Conservation (phyloP, 1,284 basidiomycete species). For the Albatrellus sp. region DNA sequence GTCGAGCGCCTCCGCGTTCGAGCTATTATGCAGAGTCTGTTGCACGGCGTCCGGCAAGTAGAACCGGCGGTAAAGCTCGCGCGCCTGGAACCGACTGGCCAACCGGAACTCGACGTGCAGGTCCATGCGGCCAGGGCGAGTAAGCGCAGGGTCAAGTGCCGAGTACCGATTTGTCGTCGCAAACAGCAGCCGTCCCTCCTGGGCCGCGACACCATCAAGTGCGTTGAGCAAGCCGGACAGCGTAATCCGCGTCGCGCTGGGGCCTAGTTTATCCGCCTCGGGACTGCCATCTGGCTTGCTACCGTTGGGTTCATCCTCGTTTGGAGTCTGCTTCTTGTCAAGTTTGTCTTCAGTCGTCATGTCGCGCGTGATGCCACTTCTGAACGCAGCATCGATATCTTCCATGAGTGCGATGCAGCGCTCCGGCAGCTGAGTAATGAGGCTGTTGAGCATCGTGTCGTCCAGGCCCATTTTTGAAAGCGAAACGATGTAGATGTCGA, state of each 20-base stretch:
- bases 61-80: slow-evolving; percentile 52
- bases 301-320: not conserved
- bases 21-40: too few species aligned
- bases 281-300: not conserved
- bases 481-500: slow-evolving; percentile 66
- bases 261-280: slow-evolving; percentile 4
- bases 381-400: slow-evolving; percentile 69
- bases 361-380: slow-evolving; percentile 40
- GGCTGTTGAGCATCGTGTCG: slow-evolving; percentile 44
- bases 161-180: slow-evolving; percentile 66
- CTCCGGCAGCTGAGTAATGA: slow-evolving; percentile 55
- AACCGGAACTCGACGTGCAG: slow-evolving; percentile 64
- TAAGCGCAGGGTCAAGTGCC: slow-evolving; percentile 58
- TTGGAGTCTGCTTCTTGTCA: not conserved
- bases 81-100: slow-evolving; percentile 54
- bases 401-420: slow-evolving; percentile 70
- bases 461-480: slow-evolving; percentile 63
- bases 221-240: slow-evolving; percentile 66
- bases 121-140: slow-evolving; percentile 71
- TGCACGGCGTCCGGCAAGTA: slow-evolving; percentile 30
- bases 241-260: slow-evolving; percentile 26
- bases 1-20: not conserved
- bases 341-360: slow-evolving; percentile 9
- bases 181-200: slow-evolving; percentile 66
- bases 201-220: slow-evolving; percentile 63